Evolutionary conservation across 306 rosid genomes (phyloP).

Genomic region (Vigna trinervia): DNA sequence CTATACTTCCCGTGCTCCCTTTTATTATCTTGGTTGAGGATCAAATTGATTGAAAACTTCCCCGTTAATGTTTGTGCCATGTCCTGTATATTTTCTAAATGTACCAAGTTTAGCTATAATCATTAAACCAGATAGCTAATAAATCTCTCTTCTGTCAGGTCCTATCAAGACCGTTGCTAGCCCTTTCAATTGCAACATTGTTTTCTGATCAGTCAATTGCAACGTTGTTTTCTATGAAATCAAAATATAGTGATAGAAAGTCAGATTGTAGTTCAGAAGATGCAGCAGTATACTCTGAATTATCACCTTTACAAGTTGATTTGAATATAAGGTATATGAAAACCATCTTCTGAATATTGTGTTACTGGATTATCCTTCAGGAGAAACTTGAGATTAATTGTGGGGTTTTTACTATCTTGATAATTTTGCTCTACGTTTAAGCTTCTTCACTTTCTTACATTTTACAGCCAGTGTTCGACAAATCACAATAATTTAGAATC

Average conservation of each 20-base stretch:
- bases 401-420: not conserved
- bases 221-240: slow-evolving; percentile 53
- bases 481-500: slow-evolving; percentile 52
- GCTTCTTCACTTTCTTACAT: slow-evolving; percentile 42
- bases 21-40: slow-evolving; percentile 20
- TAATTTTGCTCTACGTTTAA: slow-evolving; percentile 4
- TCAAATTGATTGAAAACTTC: slow-evolving; percentile 1
- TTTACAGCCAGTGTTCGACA: slow-evolving; percentile 57
- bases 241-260: slow-evolving; percentile 41
- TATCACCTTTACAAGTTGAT: slow-evolving; percentile 51
- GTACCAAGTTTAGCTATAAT: slow-evolving; percentile 24
- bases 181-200: slow-evolving; percentile 69
- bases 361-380: not conserved
- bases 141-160: slow-evolving; percentile 52
- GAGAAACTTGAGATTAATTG: slow-evolving; percentile 19
- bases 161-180: slow-evolving; percentile 73
- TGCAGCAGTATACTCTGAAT: slow-evolving; percentile 55
- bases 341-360: not conserved
- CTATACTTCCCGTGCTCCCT: slow-evolving; percentile 6
- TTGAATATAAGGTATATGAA: slow-evolving; percentile 62
- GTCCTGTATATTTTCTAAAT: not conserved
- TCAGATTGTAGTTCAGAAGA: slow-evolving; percentile 53
- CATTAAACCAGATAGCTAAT: slow-evolving; percentile 18
- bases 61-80: not conserved
- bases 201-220: slow-evolving; percentile 59